Base-by-base conservation (phyloP, 352 stramenopile genomes). In the Phytophthora citrophthora region DNA sequence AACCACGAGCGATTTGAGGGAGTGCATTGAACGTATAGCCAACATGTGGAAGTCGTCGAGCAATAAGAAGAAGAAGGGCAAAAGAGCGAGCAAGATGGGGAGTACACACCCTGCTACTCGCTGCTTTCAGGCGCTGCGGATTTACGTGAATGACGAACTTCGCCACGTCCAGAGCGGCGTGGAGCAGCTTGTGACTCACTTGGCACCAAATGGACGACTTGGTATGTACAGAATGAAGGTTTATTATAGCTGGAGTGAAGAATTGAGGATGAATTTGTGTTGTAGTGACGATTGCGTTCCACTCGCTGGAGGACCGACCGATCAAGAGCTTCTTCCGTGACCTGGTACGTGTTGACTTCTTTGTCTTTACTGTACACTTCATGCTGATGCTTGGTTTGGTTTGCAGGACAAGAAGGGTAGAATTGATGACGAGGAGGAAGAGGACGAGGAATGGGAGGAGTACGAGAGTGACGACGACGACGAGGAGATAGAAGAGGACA, bases 131-230 rank as follows among this genome's bases (percentile, higher is more conserved):
- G 86, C 83, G 39, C 65, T 94, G 50, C 83, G 86, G 12, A 93
- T 94, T 54, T 77, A 86, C 58, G 86, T 94, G 40, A 94, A 94
- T 43, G 76, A 92, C 45, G 86, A 94, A 56, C 81, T 94, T 27
- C 57, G 79, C 12, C 86, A 94, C 50, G 80, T 93, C 12, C 61
- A 85, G 39, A 69, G 58, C 23, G 86, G 83, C 0, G 69, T 94
- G 11, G 74, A 81, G 18, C 54, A 77, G 29, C 78, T 94, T 20
- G 67, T 76, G 13, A 72, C 75, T 44, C 74, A 83, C 24, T 64
- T 94, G 32, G 75, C 84, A 9, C 81, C 72, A 7, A 65, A 72
- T 29, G 84, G 82, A 44, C 72, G 83, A 45, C 73, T 94, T n/a
- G 68, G 82, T 89, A 70, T 11, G 59, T 27, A 5, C 3, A 13